Evolutionary conservation across 2,329 filamentous ascomycete species (phyloP).

Genomic region (Xylaria sp.): DNA sequence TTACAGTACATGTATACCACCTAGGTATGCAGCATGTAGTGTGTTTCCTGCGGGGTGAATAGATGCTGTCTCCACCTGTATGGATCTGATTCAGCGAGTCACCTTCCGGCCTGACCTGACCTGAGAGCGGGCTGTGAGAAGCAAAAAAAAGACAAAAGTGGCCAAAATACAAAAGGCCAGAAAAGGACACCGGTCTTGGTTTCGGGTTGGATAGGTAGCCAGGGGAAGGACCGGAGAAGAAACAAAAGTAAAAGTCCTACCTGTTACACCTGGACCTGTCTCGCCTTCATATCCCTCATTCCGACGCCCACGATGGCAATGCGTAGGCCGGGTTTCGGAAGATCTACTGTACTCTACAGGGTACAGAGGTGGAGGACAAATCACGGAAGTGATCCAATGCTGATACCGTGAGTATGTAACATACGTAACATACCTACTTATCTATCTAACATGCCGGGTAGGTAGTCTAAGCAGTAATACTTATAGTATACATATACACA

Average conservation of each 20-base stretch:
- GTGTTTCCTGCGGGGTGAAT: conserved; percentile 1
- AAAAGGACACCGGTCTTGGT: conserved; percentile 12
- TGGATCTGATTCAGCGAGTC: conserved; percentile 5
- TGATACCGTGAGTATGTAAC: background rate
- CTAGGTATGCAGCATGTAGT: background rate
- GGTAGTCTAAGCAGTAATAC: background rate
- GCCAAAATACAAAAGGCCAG: background rate
- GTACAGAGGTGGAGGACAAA: background rate
- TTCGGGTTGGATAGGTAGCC: background rate
- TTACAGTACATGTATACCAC: background rate
- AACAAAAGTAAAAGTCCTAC: conserved; percentile 7
- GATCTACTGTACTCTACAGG: background rate
- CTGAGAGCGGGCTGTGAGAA: background rate
- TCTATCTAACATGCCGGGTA: background rate
- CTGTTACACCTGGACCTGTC: conserved; percentile 23
- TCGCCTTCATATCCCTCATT: conserved; percentile 24
- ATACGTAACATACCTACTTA: background rate
- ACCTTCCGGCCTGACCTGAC: background rate
- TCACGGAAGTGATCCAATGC: background rate
- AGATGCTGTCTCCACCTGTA: background rate
- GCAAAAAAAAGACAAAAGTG: background rate
- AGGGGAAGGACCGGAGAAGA: conserved; percentile 17
- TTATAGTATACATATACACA: background rate
- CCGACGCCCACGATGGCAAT: conserved; percentile 11
- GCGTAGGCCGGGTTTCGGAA: conserved; percentile 29